Conservation (phyloP, 345 rosid genomes). For the Mallotus nudiflorus region DNA sequence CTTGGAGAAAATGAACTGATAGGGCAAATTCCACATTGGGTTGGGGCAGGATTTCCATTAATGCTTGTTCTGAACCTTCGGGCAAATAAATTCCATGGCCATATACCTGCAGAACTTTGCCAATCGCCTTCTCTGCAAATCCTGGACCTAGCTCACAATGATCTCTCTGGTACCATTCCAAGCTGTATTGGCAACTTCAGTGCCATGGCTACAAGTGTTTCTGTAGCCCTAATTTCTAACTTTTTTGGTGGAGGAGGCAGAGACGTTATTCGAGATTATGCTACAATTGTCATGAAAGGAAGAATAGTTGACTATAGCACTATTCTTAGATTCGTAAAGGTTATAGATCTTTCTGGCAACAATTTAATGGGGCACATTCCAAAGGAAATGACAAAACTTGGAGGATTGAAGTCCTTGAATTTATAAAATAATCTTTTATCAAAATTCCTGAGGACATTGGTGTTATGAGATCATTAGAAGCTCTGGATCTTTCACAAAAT, state of each 20-base stretch:
- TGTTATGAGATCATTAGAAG: not conserved
- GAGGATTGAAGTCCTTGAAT: not conserved
- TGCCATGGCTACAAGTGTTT: not conserved
- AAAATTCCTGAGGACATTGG: not conserved
- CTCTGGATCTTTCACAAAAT: not conserved
- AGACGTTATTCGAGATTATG: not conserved
- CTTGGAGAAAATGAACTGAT: slow-evolving; percentile 6
- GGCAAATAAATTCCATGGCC: slow-evolving; percentile 10
- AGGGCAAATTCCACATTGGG: slow-evolving; percentile 12
- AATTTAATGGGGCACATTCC: not conserved
- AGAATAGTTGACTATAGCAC: not conserved
- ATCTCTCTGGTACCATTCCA: not conserved
- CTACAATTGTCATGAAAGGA: not conserved
- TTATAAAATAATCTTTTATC: not conserved
- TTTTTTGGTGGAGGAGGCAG: not conserved
- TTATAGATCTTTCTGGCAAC: slow-evolving; percentile 1
- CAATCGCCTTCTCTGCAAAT: not conserved
- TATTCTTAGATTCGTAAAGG: not conserved
- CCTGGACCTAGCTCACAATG: slow-evolving; percentile 16
- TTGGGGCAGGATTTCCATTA: not conserved
- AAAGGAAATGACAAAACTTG: not conserved
- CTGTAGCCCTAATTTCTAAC: too few relatives aligned
- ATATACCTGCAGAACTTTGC: not conserved
- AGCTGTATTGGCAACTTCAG: slow-evolving; percentile 10
- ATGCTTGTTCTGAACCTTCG: slow-evolving; percentile 10